Percentiles rank a stretch among this genome's conserved stretches.
phyloP scores from a whole-genome alignment of 1,284 basidiomycete genomes.

The Trichosporon sp. region DNA sequence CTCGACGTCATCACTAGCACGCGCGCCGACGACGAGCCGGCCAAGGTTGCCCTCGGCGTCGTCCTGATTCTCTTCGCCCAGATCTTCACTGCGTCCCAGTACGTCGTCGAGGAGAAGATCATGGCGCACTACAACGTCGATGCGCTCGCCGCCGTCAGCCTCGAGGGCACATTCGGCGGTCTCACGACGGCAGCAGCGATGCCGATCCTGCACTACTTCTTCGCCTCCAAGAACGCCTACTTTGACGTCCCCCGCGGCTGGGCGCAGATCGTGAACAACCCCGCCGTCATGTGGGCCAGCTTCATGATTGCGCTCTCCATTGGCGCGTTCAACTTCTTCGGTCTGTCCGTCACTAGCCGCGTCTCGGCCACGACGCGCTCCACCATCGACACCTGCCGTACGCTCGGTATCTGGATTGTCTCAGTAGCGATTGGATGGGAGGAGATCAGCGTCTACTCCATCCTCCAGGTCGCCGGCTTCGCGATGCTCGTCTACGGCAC shows the following conservation, averaged over 20 bases:
- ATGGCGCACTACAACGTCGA: slow-evolving; percentile 83
- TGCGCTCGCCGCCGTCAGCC: slow-evolving; percentile 91
- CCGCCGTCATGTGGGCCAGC: slow-evolving; percentile 74
- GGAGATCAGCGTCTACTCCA: slow-evolving; percentile 73
- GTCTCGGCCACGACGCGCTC: slow-evolving; percentile 86
- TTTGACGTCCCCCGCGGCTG: slow-evolving; percentile 91
- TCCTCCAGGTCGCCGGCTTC: slow-evolving; percentile 88
- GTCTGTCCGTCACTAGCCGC: slow-evolving; percentile 85
- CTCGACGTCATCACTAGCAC: slow-evolving; percentile 19
- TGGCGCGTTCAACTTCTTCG: slow-evolving; percentile 94
- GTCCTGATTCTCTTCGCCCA: slow-evolving; percentile 95
- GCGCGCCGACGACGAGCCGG: slow-evolving; percentile 49
- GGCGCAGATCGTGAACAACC: slow-evolving; percentile 80
- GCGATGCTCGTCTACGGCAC: slow-evolving; percentile 72
- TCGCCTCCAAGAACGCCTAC: slow-evolving; percentile 70
- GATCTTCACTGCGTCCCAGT: slow-evolving; percentile 63
- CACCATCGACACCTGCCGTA: slow-evolving; percentile 93
- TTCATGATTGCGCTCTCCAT: slow-evolving; percentile 81
- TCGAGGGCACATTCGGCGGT: slow-evolving; percentile 89
- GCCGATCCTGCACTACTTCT: slow-evolving; percentile 60
- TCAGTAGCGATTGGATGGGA: slow-evolving; percentile 92
- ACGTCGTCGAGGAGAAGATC: slow-evolving; percentile 89
- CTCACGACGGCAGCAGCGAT: slow-evolving; percentile 61
- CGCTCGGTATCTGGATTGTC: slow-evolving; percentile 76
- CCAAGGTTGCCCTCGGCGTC: slow-evolving; percentile 64